Conservation (phyloP, 495 filamentous ascomycete species). For the Neurospora sp. region DNA sequence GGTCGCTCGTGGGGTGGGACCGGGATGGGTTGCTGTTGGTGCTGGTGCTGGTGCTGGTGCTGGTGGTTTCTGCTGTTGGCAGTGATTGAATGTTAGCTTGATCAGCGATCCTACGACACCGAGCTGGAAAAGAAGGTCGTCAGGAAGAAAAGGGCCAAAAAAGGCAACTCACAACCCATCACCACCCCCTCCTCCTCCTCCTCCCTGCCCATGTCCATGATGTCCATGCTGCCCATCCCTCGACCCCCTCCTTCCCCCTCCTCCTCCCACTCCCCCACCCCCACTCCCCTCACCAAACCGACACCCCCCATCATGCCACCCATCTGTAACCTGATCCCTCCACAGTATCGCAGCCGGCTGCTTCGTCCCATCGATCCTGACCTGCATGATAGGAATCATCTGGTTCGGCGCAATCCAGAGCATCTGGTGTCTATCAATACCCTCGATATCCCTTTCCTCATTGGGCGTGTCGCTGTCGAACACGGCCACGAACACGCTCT, state of each 20-base stretch:
- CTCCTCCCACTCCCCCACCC: neutral
- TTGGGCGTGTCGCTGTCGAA: neutral
- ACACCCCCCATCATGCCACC: neutral
- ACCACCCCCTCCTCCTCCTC: neutral
- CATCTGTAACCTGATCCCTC: neutral
- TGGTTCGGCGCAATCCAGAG: neutral
- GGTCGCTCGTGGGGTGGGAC: neutral
- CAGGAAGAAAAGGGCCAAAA: too few species aligned
- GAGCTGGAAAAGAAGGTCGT: too few species aligned
- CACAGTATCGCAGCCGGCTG: conserved; percentile 6
- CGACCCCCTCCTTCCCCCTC: neutral
- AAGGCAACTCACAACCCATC: neutral
- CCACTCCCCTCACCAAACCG: neutral
- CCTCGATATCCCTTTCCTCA: neutral
- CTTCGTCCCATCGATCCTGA: neutral
- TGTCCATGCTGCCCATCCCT: neutral
- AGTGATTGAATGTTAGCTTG: neutral
- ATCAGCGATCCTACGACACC: too few species aligned
- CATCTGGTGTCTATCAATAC: neutral
- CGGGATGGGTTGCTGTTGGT: neutral
- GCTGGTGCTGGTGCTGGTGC: neutral
- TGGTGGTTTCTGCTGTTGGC: neutral
- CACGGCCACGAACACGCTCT: neutral
- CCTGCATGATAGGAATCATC: neutral
- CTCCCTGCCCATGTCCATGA: neutral